phyloP scores from a whole-genome alignment of 2,329 filamentous ascomycete species.

The Thermomyces lanuginosus region DNA sequence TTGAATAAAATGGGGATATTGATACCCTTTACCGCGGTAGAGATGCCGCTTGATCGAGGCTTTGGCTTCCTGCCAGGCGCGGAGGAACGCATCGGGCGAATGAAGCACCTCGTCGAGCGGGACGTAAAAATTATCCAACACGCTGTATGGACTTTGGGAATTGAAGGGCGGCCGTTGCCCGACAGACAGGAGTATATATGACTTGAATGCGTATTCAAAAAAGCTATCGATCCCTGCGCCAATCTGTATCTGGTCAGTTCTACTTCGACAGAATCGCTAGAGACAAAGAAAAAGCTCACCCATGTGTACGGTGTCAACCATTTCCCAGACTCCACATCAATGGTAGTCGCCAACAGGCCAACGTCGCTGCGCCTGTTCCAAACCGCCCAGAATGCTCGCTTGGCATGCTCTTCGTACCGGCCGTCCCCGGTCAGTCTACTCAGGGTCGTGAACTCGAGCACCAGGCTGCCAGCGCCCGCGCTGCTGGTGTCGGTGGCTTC shows the following conservation, averaged over 20 bases:
- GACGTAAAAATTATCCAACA: slow-evolving; percentile 48
- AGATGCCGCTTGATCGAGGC: slow-evolving; percentile 77
- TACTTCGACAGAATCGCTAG: background rate
- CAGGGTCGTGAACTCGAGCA: slow-evolving; percentile 81
- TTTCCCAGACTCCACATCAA: slow-evolving; percentile 76
- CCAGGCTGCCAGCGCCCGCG: slow-evolving; percentile 86
- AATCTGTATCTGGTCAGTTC: slow-evolving; percentile 34
- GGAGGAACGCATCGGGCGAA: slow-evolving; percentile 60
- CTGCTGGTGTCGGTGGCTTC: slow-evolving; percentile 95
- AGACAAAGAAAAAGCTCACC: slow-evolving; percentile 16
- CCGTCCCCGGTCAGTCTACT: slow-evolving; percentile 73
- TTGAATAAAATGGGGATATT: slow-evolving; percentile 87
- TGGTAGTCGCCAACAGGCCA: slow-evolving; percentile 74
- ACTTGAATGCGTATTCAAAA: slow-evolving; percentile 95
- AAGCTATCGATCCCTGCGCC: slow-evolving; percentile 96
- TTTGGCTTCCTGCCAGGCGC: slow-evolving; percentile 73
- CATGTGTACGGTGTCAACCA: slow-evolving; percentile 86
- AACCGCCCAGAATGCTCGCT: slow-evolving; percentile 93
- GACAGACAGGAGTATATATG: slow-evolving; percentile 75
- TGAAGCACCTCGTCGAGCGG: slow-evolving; percentile 49
- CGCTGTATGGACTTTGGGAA: slow-evolving; percentile 25
- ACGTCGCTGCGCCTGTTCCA: slow-evolving; percentile 76
- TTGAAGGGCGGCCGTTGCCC: slow-evolving; percentile 31
- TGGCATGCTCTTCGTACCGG: slow-evolving; percentile 78
- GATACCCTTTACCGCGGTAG: slow-evolving; percentile 56